Evolutionary conservation across 108 stramenopile species (phyloP).

Genomic region (Chaetoceros tenuissimus): DNA sequence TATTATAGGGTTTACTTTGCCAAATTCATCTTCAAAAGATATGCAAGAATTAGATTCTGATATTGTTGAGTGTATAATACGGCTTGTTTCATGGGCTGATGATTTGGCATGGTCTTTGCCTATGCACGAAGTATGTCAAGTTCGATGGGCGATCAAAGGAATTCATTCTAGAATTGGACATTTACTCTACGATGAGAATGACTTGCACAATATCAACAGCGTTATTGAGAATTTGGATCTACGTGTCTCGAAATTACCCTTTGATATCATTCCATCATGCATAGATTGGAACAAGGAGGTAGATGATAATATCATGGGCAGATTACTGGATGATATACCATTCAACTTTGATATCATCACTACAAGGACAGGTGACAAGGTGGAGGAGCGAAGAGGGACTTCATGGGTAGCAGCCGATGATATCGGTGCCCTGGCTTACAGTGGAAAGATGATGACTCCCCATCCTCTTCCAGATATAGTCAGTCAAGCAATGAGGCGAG

Average conservation of each 20-base stretch:
- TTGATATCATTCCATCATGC: constrained; percentile 51
- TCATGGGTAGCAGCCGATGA: constrained; percentile 60
- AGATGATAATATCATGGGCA: constrained; percentile 1
- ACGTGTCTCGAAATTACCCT: constrained; percentile 35
- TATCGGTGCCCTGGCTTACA: constrained; percentile 63
- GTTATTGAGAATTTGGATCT: constrained; percentile 29
- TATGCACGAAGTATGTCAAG: constrained; percentile 41
- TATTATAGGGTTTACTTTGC: constrained; percentile 6
- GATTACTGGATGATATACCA: constrained; percentile 35
- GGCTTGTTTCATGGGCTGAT: constrained; percentile 29
- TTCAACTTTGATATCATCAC: constrained; percentile 52
- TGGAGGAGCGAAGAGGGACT: constrained; percentile 57
- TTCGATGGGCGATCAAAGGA: constrained; percentile 46
- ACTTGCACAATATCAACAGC: no score
- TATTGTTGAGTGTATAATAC: constrained; percentile 17
- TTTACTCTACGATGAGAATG: neutral
- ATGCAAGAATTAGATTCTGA: constrained; percentile 13
- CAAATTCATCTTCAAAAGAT: neutral
- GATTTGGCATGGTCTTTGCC: constrained; percentile 13
- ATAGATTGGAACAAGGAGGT: constrained; percentile 32
- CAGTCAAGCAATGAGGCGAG: constrained; percentile 28
- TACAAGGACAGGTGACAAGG: constrained; percentile 45
- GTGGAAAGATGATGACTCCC: constrained; percentile 64
- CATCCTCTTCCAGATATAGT: constrained; percentile 34
- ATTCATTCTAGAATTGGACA: constrained; percentile 24